A percentile compares a stretch with the other conserved stretches of the same genome.
Evolutionary conservation across 345 rosid species (phyloP).

Genomic region (Trapa bicornis): DNA sequence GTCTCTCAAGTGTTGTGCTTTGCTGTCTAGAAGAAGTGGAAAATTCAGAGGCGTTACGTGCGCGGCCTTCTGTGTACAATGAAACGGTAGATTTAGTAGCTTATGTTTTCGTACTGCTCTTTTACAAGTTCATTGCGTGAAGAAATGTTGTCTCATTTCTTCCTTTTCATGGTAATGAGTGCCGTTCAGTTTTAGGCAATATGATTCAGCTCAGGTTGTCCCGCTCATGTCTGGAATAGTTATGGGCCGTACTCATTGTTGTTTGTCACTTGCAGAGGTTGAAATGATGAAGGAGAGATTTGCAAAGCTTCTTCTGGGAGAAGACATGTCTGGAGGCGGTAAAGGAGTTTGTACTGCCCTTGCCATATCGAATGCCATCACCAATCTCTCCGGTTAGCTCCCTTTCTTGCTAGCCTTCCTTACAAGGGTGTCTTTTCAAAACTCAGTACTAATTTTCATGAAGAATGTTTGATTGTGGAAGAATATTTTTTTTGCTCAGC

Average conservation of each 20-base stretch:
- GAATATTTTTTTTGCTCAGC: too few relatives aligned
- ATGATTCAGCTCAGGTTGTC: not conserved
- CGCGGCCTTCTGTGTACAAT: not conserved
- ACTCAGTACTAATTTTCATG: too few relatives aligned
- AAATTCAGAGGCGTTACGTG: not conserved
- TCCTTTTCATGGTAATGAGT: not conserved
- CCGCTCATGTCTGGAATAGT: not conserved
- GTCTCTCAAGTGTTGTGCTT: not conserved
- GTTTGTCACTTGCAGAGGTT: slow-evolving; percentile 32
- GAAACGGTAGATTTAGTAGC: not conserved
- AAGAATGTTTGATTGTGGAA: too few relatives aligned
- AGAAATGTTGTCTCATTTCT: too few relatives aligned
- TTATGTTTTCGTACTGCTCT: too few relatives aligned
- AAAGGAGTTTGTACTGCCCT: slow-evolving; percentile 98
- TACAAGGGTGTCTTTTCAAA: too few relatives aligned
- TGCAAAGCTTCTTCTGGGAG: slow-evolving; percentile 90
- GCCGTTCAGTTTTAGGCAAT: not conserved
- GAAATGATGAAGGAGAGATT: slow-evolving; percentile 99
- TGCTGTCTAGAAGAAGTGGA: not conserved
- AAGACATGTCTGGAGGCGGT: slow-evolving; percentile 99
- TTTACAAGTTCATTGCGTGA: too few relatives aligned
- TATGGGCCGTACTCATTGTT: not conserved
- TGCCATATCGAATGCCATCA: slow-evolving; percentile 94
- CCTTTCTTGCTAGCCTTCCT: not conserved
- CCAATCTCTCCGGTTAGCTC: slow-evolving; percentile 79